Conservation (phyloP, 108 stramenopile genomes). For the Skeletonema costatum region DNA sequence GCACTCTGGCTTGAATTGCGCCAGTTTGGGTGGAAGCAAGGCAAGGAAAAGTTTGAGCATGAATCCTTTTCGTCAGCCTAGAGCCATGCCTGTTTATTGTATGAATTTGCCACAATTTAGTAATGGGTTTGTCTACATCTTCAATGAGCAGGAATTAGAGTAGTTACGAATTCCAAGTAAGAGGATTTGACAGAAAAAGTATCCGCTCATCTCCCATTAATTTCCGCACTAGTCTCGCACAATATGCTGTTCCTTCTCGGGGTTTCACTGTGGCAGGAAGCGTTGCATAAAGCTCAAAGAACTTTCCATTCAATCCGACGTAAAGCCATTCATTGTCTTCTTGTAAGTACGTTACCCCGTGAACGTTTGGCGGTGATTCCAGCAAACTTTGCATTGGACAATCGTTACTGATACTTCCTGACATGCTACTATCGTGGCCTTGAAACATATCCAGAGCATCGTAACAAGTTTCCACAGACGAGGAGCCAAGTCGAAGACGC, state of each 20-base stretch:
- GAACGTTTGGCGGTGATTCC: constrained; percentile 69
- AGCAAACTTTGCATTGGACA: constrained; percentile 61
- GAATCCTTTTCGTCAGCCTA: constrained; percentile 89
- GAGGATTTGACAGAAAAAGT: constrained; percentile 63
- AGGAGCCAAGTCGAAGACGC: constrained; percentile 73
- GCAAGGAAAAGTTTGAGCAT: constrained; percentile 61
- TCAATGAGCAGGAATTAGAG: constrained; percentile 80
- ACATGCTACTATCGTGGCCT: constrained; percentile 16
- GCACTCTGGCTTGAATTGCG: constrained; percentile 83
- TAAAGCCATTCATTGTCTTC: constrained; percentile 67
- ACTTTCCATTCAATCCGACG: constrained; percentile 69
- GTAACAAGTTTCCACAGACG: constrained; percentile 58
- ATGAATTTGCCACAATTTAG: constrained; percentile 92
- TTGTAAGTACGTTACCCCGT: constrained; percentile 68
- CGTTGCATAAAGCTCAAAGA: constrained; percentile 70
- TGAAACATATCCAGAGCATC: constrained; percentile 65
- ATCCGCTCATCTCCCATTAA: constrained; percentile 63
- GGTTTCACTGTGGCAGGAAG: constrained; percentile 46
- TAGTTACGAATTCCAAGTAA: constrained; percentile 53
- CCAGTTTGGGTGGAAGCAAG: constrained; percentile 69
- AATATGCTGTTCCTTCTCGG: constrained; percentile 59
- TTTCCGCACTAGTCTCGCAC: constrained; percentile 61
- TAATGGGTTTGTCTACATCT: constrained; percentile 88
- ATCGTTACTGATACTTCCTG: constrained; percentile 40
- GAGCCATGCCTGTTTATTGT: constrained; percentile 86